Evolutionary conservation across 2,329 filamentous ascomycete genomes (phyloP).

Genomic region (Microascus cirrosus): DNA sequence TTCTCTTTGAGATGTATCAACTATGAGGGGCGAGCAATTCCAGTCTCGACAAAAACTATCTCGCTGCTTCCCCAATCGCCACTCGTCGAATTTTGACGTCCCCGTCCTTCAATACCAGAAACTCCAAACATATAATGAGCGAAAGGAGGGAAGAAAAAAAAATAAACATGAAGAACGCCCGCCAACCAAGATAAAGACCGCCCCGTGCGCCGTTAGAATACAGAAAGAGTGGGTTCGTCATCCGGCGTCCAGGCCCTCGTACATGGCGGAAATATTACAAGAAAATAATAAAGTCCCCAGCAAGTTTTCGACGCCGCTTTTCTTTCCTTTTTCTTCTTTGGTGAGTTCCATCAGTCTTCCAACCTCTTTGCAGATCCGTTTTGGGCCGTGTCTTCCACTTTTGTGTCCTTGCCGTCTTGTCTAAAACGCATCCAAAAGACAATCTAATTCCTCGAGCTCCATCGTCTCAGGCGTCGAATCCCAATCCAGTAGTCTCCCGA

Average conservation of each 20-base stretch:
- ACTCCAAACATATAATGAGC: not conserved
- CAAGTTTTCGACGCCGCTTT: conserved; percentile 6
- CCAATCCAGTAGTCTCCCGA: conserved; percentile 35
- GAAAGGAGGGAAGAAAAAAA: not conserved
- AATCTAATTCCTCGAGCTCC: conserved; percentile 86
- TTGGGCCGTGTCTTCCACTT: not conserved
- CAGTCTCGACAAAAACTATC: too few species aligned
- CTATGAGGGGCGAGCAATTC: too few species aligned
- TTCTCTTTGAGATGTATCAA: not conserved
- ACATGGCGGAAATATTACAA: not conserved
- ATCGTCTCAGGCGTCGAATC: conserved; percentile 76
- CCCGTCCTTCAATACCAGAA: not conserved
- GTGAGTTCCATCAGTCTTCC: not conserved
- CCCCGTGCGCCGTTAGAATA: not conserved
- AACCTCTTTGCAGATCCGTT: not conserved
- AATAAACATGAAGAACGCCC: not conserved
- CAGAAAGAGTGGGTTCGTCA: not conserved
- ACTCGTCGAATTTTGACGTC: not conserved
- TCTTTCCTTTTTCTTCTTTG: not conserved
- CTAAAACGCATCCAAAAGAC: conserved; percentile 66
- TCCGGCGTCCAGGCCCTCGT: not conserved
- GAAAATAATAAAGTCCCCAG: not conserved
- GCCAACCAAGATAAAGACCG: not conserved
- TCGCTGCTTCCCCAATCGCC: not conserved
- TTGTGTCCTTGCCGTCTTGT: not conserved